Conservation (phyloP, 495 filamentous ascomycete genomes). For the Penicillium chermesinum region DNA sequence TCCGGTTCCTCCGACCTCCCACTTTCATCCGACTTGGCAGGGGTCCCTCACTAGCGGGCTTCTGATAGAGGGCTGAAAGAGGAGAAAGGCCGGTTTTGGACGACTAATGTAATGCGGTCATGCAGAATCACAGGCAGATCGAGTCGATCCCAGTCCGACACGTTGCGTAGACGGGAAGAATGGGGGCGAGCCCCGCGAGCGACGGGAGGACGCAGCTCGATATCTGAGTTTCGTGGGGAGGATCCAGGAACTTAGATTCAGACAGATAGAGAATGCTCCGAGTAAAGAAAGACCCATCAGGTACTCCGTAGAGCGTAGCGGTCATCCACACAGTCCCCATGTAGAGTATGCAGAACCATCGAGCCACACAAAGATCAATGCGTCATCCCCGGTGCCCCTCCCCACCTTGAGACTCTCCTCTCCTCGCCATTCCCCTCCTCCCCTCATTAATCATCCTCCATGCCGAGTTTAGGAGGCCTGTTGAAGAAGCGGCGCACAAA, state of each 20-base stretch:
- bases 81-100: neutral
- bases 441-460: slow-evolving; percentile 25
- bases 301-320: neutral
- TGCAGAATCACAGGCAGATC: neutral
- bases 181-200: neutral
- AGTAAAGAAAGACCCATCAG: neutral
- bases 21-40: no score
- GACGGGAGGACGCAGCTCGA: neutral
- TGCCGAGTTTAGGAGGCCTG: slow-evolving; percentile 59
- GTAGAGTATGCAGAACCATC: neutral
- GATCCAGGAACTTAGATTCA: no score
- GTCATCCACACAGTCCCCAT: neutral
- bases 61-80: no score
- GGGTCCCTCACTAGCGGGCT: no score
- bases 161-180: neutral
- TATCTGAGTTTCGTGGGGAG: neutral
- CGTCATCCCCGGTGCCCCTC: slow-evolving; percentile 28
- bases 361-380: slow-evolving; percentile 22
- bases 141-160: neutral
- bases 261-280: neutral
- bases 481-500: slow-evolving; percentile 98
- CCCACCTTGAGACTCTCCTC: slow-evolving; percentile 21
- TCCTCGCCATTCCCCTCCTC: slow-evolving; percentile 4
- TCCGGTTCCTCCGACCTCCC: slow-evolving; percentile 18
- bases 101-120: neutral